Conservation (phyloP, 441 rosid species). For the Adansonia grandidieri region DNA sequence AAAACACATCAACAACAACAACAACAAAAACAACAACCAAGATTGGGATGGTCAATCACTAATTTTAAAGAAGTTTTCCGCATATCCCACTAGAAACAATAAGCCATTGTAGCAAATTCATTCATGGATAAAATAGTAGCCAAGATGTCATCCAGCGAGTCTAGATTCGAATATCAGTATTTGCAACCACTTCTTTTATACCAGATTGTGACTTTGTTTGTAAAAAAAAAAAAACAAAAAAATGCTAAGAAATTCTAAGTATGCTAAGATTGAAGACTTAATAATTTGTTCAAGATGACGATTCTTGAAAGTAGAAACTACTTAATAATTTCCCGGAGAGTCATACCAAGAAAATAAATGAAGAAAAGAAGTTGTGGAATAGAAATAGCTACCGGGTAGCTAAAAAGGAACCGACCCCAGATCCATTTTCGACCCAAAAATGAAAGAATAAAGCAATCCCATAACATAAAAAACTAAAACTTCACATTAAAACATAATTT, state of each 20-base stretch:
- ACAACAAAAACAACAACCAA: no score
- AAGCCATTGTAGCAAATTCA: neutral
- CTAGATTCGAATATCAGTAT: no score
- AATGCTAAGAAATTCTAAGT: neutral
- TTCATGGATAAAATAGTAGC: neutral
- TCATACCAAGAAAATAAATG: neutral
- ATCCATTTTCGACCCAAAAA: constrained; percentile 40
- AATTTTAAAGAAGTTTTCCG: no score
- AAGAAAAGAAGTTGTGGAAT: neutral
- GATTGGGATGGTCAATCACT: no score
- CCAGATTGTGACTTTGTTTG: no score
- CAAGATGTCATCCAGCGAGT: no score
- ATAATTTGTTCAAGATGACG: neutral
- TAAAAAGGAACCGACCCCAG: constrained; percentile 27
- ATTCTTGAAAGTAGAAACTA: neutral
- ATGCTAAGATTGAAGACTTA: neutral
- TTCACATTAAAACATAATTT: neutral
- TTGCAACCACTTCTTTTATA: no score
- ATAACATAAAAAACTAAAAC: neutral
- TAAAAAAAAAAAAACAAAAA: neutral
- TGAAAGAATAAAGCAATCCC: constrained; percentile 14
- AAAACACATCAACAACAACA: no score
- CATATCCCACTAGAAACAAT: no score
- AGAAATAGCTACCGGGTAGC: neutral
- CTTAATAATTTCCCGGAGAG: neutral